These are phyloP conservation scores for Coemansia sp. DNA, from an alignment of 192 early-diverging fungal genomes.

Conservation along the genomic window DNA sequence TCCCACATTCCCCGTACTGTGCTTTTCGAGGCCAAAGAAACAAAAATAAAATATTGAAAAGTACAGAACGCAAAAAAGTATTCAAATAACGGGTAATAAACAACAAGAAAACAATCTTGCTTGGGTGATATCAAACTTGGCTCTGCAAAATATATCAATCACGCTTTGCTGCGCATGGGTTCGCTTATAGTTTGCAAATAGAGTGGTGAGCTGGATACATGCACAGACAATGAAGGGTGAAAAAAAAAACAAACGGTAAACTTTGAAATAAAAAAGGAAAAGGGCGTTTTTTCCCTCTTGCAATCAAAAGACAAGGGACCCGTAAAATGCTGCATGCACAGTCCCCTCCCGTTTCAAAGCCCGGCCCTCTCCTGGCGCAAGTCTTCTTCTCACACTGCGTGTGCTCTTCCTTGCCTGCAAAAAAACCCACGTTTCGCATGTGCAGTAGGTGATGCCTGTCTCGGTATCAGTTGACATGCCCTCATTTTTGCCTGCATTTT, in stretches of 20 bases:
- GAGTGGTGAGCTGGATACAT: not conserved
- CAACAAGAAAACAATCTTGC: not conserved
- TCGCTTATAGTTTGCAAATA: not conserved
- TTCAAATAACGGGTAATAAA: no score
- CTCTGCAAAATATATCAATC: not conserved
- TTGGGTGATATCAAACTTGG: not conserved
- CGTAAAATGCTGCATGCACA: not conserved
- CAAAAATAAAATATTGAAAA: no score
- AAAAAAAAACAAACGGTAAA: conserved; percentile 5
- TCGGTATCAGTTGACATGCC: no score
- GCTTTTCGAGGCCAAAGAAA: no score
- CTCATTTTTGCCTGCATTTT: not conserved
- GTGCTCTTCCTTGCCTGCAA: not conserved
- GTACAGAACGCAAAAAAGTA: no score
- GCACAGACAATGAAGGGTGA: not conserved
- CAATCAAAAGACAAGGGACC: not conserved
- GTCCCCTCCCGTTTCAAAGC: not conserved
- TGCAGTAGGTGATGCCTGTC: no score
- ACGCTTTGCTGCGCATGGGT: not conserved
- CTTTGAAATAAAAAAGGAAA: not conserved
- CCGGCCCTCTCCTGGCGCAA: no score
- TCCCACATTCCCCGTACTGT: no score
- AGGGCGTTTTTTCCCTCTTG: not conserved
- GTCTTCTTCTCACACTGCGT: not conserved
- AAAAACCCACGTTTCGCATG: not conserved